Conservation (phyloP, 441 rosid genomes). For the Flueggea neowawraea region DNA sequence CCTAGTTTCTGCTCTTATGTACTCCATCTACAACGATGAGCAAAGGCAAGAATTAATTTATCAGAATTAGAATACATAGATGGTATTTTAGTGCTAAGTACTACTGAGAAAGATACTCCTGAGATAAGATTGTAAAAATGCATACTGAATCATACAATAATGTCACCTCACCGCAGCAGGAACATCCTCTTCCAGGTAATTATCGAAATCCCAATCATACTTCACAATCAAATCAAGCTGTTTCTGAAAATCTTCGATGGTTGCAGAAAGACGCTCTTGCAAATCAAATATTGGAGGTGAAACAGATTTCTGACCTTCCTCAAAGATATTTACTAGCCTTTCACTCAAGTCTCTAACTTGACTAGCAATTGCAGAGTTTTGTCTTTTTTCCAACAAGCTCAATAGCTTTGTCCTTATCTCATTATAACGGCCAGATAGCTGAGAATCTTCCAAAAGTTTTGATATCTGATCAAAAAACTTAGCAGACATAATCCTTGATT, state of each 20-base stretch:
- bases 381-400: slow-evolving; percentile 71
- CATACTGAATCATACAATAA: slow-evolving; percentile 25
- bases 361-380: slow-evolving; percentile 58
- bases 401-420: slow-evolving; percentile 73
- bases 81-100: background rate
- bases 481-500: slow-evolving; percentile 70
- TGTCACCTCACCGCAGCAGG: slow-evolving; percentile 98
- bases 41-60: background rate
- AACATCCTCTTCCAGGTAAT: slow-evolving; percentile 92
- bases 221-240: slow-evolving; percentile 85
- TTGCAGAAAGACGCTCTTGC: slow-evolving; percentile 82
- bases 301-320: slow-evolving; percentile 82
- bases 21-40: slow-evolving; percentile 62
- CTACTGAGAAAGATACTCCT: background rate
- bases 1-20: slow-evolving; percentile 54
- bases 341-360: slow-evolving; percentile 74
- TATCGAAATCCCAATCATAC: slow-evolving; percentile 98
- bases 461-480: slow-evolving; percentile 85
- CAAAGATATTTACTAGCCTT: slow-evolving; percentile 68
- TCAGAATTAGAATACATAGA: background rate
- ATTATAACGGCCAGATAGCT: slow-evolving; percentile 60
- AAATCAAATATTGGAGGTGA: slow-evolving; percentile 81
- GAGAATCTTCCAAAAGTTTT: slow-evolving; percentile 73
- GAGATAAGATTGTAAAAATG: background rate
- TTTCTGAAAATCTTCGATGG: slow-evolving; percentile 87